Percentiles rank a stretch among this genome's conserved stretches.
phyloP scores from a whole-genome alignment of 345 rosid genomes.

The Sonneratia caseolaris region DNA sequence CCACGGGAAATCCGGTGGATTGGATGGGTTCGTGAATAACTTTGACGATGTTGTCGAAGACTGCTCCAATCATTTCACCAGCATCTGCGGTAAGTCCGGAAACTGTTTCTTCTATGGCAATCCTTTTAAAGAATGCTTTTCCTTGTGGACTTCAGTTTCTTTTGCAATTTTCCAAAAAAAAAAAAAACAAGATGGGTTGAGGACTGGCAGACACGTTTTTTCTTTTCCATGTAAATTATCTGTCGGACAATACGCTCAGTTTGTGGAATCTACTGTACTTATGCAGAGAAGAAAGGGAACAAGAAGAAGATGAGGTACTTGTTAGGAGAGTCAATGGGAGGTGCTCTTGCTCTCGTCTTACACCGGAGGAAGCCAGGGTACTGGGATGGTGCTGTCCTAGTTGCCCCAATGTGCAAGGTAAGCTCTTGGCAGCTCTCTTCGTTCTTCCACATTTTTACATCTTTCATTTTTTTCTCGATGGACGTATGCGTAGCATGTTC shows the following conservation, averaged over 20 bases:
- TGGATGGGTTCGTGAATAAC: slow-evolving; percentile 33
- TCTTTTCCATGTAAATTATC: too few relatives aligned
- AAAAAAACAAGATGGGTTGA: too few relatives aligned
- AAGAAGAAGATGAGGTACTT: slow-evolving; percentile 59
- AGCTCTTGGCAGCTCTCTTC: too few relatives aligned
- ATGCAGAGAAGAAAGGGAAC: slow-evolving; percentile 46
- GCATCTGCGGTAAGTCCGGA: slow-evolving; percentile 41
- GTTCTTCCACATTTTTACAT: too few relatives aligned
- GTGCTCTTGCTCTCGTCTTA: slow-evolving; percentile 55
- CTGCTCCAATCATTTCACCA: slow-evolving; percentile 43
- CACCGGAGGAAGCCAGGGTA: slow-evolving; percentile 55
- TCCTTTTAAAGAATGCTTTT: neutral
- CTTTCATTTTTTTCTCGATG: too few relatives aligned
- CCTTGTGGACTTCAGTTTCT: too few relatives aligned
- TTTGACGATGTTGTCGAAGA: slow-evolving; percentile 53
- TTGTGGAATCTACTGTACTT: neutral
- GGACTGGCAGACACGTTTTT: too few relatives aligned
- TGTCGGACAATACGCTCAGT: too few relatives aligned
- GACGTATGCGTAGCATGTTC: too few relatives aligned
- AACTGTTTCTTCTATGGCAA: neutral
- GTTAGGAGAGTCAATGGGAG: slow-evolving; percentile 90
- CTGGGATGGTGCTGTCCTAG: slow-evolving; percentile 79
- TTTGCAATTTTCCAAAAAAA: too few relatives aligned
- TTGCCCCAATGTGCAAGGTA: slow-evolving; percentile 95
- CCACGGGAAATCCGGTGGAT: slow-evolving; percentile 74